Conservation (phyloP, 306 rosid genomes). For the Sesbania bispinosa region DNA sequence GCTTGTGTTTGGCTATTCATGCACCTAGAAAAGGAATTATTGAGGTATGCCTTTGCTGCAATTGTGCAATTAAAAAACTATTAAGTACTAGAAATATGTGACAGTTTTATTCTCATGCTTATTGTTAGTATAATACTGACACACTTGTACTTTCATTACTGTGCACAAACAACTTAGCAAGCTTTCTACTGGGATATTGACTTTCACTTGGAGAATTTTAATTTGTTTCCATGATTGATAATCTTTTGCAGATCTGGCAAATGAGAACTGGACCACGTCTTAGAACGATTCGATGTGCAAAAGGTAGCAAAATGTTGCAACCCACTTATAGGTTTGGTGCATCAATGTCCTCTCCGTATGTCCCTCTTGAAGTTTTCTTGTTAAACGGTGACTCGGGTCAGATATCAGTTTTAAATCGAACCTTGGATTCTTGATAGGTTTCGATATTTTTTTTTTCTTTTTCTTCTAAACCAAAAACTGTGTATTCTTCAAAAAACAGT, state of each 20-base stretch:
- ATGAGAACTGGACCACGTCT: slow-evolving; percentile 98
- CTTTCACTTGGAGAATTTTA: not conserved
- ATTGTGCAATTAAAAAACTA: not conserved
- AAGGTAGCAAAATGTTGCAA: slow-evolving; percentile 89
- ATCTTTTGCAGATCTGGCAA: slow-evolving; percentile 83
- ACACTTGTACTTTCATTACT: not conserved
- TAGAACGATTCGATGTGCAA: slow-evolving; percentile 70
- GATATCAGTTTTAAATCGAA: slow-evolving; percentile 72
- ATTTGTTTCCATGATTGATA: not conserved
- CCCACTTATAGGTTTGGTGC: slow-evolving; percentile 86
- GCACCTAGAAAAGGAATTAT: slow-evolving; percentile 94
- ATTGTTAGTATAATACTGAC: not conserved
- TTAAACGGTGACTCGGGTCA: slow-evolving; percentile 91
- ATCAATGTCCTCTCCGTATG: slow-evolving; percentile 60
- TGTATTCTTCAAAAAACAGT: not conserved
- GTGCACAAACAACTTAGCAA: slow-evolving; percentile 2
- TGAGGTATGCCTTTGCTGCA: slow-evolving; percentile 51
- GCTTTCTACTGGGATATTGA: not conserved
- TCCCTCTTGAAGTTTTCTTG: slow-evolving; percentile 91
- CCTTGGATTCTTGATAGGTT: slow-evolving; percentile 40
- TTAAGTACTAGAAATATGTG: not conserved
- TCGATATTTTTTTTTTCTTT: not conserved
- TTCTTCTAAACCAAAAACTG: not conserved
- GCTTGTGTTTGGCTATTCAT: slow-evolving; percentile 94
- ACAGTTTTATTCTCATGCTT: not conserved